Evolutionary conservation across 352 stramenopile species (phyloP).

Genomic region (Pythium myriotylum): DNA sequence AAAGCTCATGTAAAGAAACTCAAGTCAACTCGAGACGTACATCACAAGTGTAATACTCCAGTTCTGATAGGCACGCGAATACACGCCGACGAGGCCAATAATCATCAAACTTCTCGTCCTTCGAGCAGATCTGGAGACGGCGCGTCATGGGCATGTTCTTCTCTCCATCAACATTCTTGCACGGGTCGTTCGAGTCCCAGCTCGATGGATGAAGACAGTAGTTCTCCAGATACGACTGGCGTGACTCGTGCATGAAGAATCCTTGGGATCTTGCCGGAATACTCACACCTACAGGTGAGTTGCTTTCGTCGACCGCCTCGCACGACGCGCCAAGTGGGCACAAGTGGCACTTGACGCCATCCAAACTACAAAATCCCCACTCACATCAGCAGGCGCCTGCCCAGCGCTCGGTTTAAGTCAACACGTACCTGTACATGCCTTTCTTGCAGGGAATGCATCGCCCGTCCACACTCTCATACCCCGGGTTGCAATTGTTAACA

Average conservation of each 20-base stretch:
- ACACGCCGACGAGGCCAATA: constrained; percentile 63
- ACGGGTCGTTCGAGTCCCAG: constrained; percentile 58
- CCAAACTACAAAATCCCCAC: constrained; percentile 48
- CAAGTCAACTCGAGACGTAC: constrained; percentile 26
- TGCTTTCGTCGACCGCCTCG: constrained; percentile 38
- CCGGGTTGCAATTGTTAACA: constrained; percentile 56
- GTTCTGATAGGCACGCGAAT: constrained; percentile 58
- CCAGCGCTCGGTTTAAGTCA: too few species aligned
- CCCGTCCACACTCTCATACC: constrained; percentile 61
- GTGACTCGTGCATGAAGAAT: constrained; percentile 49
- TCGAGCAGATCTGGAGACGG: constrained; percentile 51
- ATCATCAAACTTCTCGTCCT: constrained; percentile 35
- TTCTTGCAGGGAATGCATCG: constrained; percentile 61
- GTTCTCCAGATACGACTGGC: constrained; percentile 37
- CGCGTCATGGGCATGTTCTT: constrained; percentile 32
- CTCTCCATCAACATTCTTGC: constrained; percentile 30
- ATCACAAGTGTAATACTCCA: constrained; percentile 66
- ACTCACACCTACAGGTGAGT: constrained; percentile 39
- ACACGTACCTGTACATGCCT: constrained; percentile 65
- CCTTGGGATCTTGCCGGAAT: constrained; percentile 43
- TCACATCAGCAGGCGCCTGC: too few species aligned
- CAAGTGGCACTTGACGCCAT: constrained; percentile 61
- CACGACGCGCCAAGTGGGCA: constrained; percentile 61
- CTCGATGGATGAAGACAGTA: constrained; percentile 40
- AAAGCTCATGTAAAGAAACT: not conserved